A percentile compares a stretch with the other conserved stretches of the same genome.
Evolutionary conservation across 2,329 filamentous ascomycete species (phyloP).

Genomic region (Fusarium pilosicola): DNA sequence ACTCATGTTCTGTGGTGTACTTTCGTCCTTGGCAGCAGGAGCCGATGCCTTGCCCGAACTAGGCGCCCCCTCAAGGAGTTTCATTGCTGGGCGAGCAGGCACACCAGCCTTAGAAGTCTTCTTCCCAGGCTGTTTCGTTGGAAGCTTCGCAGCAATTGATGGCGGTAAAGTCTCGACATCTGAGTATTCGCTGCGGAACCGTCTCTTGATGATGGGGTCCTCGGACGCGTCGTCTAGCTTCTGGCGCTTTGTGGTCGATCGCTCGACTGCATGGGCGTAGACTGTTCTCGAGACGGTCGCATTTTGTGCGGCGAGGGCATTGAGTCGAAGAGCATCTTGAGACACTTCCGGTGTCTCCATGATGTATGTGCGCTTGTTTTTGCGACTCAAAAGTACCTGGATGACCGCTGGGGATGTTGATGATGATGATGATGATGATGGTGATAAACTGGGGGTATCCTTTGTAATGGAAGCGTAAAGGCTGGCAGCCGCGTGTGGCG

Average conservation of each 20-base stretch:
- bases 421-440: background rate
- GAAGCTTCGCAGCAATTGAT: constrained; percentile 81
- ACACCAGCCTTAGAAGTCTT: constrained; percentile 59
- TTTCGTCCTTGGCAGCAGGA: constrained; percentile 23
- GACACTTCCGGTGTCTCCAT: constrained; percentile 51
- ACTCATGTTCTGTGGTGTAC: constrained; percentile 46
- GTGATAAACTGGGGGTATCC: constrained; percentile 9
- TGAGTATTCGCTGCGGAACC: constrained; percentile 79
- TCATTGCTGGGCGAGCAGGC: constrained; percentile 50
- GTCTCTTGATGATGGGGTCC: constrained; percentile 52
- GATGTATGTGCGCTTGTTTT: constrained; percentile 1
- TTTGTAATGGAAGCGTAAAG: constrained; percentile 37
- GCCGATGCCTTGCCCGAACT: constrained; percentile 51
- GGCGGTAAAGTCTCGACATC: constrained; percentile 81
- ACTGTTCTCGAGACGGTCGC: constrained; percentile 47
- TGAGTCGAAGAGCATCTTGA: constrained; percentile 49
- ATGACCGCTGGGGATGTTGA: constrained; percentile 34
- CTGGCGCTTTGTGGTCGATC: constrained; percentile 50
- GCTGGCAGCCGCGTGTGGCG: constrained; percentile 48
- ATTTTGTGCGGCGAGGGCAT: constrained; percentile 50
- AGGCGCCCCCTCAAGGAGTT: constrained; percentile 51
- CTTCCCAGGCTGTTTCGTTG: constrained; percentile 54
- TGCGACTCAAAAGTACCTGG: constrained; percentile 5
- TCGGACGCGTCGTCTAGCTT: constrained; percentile 50
- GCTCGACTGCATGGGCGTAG: constrained; percentile 44